phyloP scores from a whole-genome alignment of 441 rosid species.

The Bocquillonia castaneifolia region DNA sequence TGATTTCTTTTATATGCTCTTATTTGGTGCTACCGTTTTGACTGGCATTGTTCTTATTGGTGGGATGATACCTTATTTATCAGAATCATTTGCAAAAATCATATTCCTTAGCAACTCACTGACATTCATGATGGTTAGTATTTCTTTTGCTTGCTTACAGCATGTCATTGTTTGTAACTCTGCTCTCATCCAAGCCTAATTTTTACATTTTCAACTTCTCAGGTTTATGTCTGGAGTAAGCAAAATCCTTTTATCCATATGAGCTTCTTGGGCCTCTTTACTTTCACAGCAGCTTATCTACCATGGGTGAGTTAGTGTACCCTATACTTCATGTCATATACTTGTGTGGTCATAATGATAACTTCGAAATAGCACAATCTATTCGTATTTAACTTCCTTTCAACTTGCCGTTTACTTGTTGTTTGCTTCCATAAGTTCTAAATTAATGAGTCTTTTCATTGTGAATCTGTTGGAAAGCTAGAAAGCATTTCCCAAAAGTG shows the following conservation, averaged over 20 bases:
- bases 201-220: conserved; percentile 18
- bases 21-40: conserved; percentile 84
- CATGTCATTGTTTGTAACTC: conserved; percentile 14
- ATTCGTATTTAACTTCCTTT: no score
- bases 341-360: background rate
- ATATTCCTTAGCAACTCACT: conserved; percentile 98
- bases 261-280: conserved; percentile 97
- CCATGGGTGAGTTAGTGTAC: conserved; percentile 77
- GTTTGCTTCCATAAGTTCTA: background rate
- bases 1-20: conserved; percentile 95
- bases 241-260: conserved; percentile 97
- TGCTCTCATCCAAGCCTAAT: conserved; percentile 7
- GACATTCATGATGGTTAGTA: conserved; percentile 95
- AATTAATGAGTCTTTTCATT: background rate
- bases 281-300: conserved; percentile 92
- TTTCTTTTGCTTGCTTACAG: conserved; percentile 15
- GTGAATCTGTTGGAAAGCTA: background rate
- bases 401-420: background rate
- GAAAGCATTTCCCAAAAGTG: background rate
- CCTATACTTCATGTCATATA: background rate
- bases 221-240: conserved; percentile 99
- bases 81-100: conserved; percentile 88
- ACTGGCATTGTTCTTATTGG: conserved; percentile 90
- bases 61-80: conserved; percentile 90
- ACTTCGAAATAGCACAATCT: no score